Base-by-base conservation (phyloP, 2,329 filamentous ascomycete species). In the Fusarium udum region DNA sequence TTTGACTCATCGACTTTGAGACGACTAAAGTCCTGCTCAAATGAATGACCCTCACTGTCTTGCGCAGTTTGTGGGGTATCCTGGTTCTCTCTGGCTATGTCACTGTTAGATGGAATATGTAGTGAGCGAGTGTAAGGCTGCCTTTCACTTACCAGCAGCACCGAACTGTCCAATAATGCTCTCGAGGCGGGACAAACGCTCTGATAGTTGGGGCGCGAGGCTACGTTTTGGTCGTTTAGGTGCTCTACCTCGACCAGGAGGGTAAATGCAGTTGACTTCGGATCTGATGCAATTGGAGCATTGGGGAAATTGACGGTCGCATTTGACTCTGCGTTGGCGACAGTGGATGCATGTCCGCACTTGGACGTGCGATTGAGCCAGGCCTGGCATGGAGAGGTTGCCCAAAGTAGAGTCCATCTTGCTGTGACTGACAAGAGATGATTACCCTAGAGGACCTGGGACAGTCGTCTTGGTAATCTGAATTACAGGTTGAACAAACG, bases 301-400 rank as follows among this genome's bases (percentile, higher is more conserved):
- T 9, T 12, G 28, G 1, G 53, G 53, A 2, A 57, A 20, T 11
- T 57, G 53, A 0, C 53, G 53, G 28, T 57, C 53, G 16, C 53
- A 57, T 32, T 45, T 57, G 53, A 57, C 53, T 32, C 53, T 34
- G 10, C 53, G 53, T 20, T 57, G 53, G 12, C 53, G 53, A 57
- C 53, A 57, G 28, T 45, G 37, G 16, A 45, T 34, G 22, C 53
- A 57, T 4, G 53, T 57, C 9, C 53, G 53, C 28, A 56, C 37
- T 56, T 56, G 53, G 28, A 43, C 26, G 6, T 32, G 37, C 18
- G 51, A 55, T 3, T 55, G 51, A 7, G 51, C 24, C 24, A 55
- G 9, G 24, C 51, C 20, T 28, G 51, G 3, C 34, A 39, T 28
- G 34, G 34, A n/a, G 20, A 43, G 28, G 12, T 5, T 45, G 18